Conservation (phyloP, 345 rosid species). For the Populus tremula region DNA sequence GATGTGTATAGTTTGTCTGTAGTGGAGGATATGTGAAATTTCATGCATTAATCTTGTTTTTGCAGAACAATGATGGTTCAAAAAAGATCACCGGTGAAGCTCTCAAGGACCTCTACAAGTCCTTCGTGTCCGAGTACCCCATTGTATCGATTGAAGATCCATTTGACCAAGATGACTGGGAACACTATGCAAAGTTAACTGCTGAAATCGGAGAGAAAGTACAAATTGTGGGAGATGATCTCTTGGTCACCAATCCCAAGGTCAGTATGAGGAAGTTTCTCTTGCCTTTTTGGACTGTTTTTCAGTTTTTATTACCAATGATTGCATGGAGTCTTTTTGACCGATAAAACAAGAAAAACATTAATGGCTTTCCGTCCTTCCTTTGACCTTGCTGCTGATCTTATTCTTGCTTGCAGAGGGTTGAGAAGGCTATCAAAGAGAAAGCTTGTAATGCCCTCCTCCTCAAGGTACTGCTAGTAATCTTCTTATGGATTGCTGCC, state of each 20-base stretch:
- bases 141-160: slow-evolving; percentile 71
- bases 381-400: neutral
- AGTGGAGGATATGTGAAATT: neutral
- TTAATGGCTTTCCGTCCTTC: neutral
- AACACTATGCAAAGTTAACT: slow-evolving; percentile 51
- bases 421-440: slow-evolving; percentile 51
- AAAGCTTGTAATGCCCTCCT: slow-evolving; percentile 56
- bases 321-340: neutral
- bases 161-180: slow-evolving; percentile 78
- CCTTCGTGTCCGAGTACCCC: slow-evolving; percentile 54
- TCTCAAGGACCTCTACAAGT: slow-evolving; percentile 59
- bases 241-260: slow-evolving; percentile 70
- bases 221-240: slow-evolving; percentile 73
- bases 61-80: slow-evolving; percentile 61
- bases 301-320: neutral
- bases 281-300: neutral
- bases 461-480: slow-evolving; percentile 38
- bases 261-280: slow-evolving; percentile 17
- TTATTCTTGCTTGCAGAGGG: slow-evolving; percentile 36
- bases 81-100: slow-evolving; percentile 61
- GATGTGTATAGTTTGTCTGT: neutral
- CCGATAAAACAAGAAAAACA: neutral
- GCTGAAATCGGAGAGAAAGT: slow-evolving; percentile 55
- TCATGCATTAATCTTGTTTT: neutral
- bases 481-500: neutral